Evolutionary conservation across 768 basidiomycete species (phyloP).

Genomic region (Leccinum ochraceum): DNA sequence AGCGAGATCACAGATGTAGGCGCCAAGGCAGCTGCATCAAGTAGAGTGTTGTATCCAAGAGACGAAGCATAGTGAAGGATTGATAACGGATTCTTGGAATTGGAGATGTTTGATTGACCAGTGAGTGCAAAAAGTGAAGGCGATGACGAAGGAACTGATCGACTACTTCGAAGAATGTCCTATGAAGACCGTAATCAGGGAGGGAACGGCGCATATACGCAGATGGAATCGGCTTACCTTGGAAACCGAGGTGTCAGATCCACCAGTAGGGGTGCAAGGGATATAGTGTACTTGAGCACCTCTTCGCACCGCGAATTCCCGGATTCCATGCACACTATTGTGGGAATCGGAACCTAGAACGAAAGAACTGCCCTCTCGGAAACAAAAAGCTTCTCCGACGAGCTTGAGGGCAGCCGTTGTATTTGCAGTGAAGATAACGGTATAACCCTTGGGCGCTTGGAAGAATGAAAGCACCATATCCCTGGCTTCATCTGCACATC

Average conservation of each 20-base stretch:
- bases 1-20: constrained; percentile 72
- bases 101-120: constrained; percentile 81
- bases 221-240: constrained; percentile 48
- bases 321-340: constrained; percentile 82
- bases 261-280: constrained; percentile 60
- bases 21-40: constrained; percentile 82
- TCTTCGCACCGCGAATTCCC: constrained; percentile 61
- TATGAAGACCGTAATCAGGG: constrained; percentile 27
- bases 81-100: constrained; percentile 67
- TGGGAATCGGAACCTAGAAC: constrained; percentile 79
- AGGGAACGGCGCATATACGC: constrained; percentile 22
- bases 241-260: constrained; percentile 56
- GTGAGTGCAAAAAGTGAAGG: constrained; percentile 75
- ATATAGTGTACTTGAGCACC: constrained; percentile 66
- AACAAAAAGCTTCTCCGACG: constrained; percentile 80
- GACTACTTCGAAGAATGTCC: constrained; percentile 55
- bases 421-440: constrained; percentile 81
- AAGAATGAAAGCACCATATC: constrained; percentile 76
- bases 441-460: constrained; percentile 71
- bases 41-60: constrained; percentile 71
- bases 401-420: constrained; percentile 80
- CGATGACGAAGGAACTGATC: constrained; percentile 37
- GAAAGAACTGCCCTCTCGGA: constrained; percentile 54
- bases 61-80: constrained; percentile 63
- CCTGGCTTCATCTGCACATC: constrained; percentile 68